These are phyloP conservation scores for Fusarium lyarnte DNA, from an alignment of 2,329 filamentous ascomycete species.

Conservation along the genomic window DNA sequence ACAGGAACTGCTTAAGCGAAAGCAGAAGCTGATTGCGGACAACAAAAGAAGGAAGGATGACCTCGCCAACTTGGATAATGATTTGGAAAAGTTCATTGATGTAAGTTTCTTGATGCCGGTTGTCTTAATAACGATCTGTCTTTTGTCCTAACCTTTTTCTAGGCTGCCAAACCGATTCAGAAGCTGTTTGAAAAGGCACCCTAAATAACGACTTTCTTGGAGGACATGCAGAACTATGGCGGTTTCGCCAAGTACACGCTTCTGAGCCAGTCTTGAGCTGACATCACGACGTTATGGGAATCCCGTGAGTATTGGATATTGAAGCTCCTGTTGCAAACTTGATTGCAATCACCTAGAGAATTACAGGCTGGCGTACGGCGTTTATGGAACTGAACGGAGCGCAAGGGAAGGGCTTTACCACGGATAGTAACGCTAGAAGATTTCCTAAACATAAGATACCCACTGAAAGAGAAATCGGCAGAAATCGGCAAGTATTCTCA, in stretches of 20 bases:
- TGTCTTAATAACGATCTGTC: not conserved
- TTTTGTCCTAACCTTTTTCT: constrained; percentile 29
- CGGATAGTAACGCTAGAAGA: not conserved
- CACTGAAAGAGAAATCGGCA: not conserved
- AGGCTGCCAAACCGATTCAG: constrained; percentile 90
- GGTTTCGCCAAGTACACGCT: not conserved
- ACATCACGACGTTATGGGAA: not conserved
- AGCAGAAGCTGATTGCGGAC: constrained; percentile 70
- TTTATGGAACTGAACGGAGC: not conserved
- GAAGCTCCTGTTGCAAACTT: not conserved
- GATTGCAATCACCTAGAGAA: not conserved
- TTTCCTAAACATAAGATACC: not conserved
- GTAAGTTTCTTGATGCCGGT: constrained; percentile 57
- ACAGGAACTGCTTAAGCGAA: constrained; percentile 75
- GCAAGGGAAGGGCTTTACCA: not conserved
- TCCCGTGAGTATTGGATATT: not conserved
- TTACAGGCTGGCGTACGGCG: constrained; percentile 8
- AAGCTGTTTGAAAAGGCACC: constrained; percentile 75
- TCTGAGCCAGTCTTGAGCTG: not conserved
- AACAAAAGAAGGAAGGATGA: constrained; percentile 97
- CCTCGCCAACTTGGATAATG: constrained; percentile 87
- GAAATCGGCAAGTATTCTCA: not conserved
- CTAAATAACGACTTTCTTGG: constrained; percentile 35
- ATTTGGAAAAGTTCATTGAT: constrained; percentile 93
- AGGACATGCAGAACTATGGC: not conserved